A percentile compares a stretch with the other conserved stretches of the same genome.
These are phyloP conservation scores for Aspergillaceae sp. DNA, from an alignment of 2,329 filamentous ascomycete species.

Conservation along the genomic window DNA sequence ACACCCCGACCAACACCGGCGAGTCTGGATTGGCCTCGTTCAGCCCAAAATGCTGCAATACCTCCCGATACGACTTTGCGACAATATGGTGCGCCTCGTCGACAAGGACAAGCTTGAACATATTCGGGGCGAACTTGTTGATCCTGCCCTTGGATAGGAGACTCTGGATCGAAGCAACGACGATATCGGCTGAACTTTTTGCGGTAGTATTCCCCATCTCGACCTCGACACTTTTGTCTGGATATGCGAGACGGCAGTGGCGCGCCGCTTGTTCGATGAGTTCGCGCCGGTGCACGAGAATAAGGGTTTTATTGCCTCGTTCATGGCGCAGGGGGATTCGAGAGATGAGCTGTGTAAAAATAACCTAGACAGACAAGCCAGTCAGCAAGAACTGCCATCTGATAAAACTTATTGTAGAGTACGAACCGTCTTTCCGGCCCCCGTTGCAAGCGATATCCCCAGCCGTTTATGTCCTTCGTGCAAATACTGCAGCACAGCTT, in stretches of 20 bases:
- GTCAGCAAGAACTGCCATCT: slow-evolving; percentile 2
- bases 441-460: slow-evolving; percentile 78
- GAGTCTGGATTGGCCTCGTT: slow-evolving; percentile 41
- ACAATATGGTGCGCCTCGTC: slow-evolving; percentile 98
- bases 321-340: slow-evolving; percentile 53
- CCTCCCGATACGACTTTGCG: slow-evolving; percentile 65
- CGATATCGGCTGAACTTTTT: slow-evolving; percentile 79
- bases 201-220: slow-evolving; percentile 80
- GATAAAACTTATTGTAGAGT: not conserved
- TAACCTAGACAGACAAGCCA: slow-evolving; percentile 50
- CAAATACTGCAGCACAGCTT: slow-evolving; percentile 64
- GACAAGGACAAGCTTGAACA: slow-evolving; percentile 84
- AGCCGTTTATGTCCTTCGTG: slow-evolving; percentile 65
- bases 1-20: slow-evolving; percentile 77
- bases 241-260: slow-evolving; percentile 76
- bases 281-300: slow-evolving; percentile 85
- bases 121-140: slow-evolving; percentile 67
- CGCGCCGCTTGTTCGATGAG: slow-evolving; percentile 86
- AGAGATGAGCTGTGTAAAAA: slow-evolving; percentile 91
- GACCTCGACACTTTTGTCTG: slow-evolving; percentile 70
- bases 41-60: slow-evolving; percentile 71
- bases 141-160: slow-evolving; percentile 69
- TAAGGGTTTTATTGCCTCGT: slow-evolving; percentile 66
- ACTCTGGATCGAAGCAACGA: slow-evolving; percentile 81
- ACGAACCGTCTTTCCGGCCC: slow-evolving; percentile 75